A percentile compares a stretch with the other conserved stretches of the same genome.
phyloP scores from a whole-genome alignment of 495 filamentous ascomycete genomes.

The Chaetomidium leptoderma region DNA sequence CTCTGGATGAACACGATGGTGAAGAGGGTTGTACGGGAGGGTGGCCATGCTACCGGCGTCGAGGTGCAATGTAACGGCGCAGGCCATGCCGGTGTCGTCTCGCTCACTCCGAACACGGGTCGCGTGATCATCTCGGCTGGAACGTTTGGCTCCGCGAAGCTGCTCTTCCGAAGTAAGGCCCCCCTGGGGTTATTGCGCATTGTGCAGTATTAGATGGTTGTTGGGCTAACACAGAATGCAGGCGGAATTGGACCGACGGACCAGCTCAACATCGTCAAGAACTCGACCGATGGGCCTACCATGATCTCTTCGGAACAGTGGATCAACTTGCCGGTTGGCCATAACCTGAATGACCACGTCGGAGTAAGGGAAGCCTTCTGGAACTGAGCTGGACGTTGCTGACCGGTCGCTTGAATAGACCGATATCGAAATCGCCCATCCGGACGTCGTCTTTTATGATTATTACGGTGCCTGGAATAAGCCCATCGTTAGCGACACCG shows the following conservation, averaged over 20 bases:
- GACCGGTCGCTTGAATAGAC: conserved; percentile 35
- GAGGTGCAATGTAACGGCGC: conserved; percentile 55
- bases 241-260: conserved; percentile 58
- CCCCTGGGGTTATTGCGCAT: not conserved
- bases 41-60: conserved; percentile 57
- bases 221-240: conserved; percentile 1
- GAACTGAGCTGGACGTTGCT: not conserved
- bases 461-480: conserved; percentile 57
- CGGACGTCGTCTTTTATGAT: conserved; percentile 57
- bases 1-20: conserved; percentile 60
- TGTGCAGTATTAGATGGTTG: not conserved
- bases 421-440: conserved; percentile 57
- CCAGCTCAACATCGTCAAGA: conserved; percentile 52
- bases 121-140: conserved; percentile 66
- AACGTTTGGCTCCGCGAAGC: conserved; percentile 62
- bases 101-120: conserved; percentile 53
- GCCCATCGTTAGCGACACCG: conserved; percentile 33
- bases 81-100: conserved; percentile 54
- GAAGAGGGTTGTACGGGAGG: conserved; percentile 55
- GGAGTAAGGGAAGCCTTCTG: conserved; percentile 47
- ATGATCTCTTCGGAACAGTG: conserved; percentile 50
- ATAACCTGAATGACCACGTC: conserved; percentile 65
- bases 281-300: conserved; percentile 47
- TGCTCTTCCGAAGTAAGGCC: conserved; percentile 48
- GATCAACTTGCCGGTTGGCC: conserved; percentile 68